Conservation (phyloP, 2,329 filamentous ascomycete species). For the Diaporthe caulivora region DNA sequence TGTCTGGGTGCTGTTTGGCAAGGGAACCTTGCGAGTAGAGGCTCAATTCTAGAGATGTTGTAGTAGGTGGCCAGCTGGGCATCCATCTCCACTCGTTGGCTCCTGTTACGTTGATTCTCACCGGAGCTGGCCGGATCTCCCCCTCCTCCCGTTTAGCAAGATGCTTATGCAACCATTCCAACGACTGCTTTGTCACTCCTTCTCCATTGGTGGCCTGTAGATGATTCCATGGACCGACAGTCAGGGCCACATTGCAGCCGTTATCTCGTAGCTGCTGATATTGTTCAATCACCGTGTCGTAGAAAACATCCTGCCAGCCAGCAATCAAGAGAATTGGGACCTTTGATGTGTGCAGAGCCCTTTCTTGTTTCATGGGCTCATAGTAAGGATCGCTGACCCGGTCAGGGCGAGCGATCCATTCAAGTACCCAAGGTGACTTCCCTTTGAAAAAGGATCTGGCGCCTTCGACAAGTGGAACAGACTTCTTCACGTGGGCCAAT, state of each 20-base stretch:
- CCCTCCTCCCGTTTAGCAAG: conserved; percentile 13
- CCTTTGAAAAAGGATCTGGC: conserved; percentile 12
- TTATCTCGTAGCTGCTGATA: conserved; percentile 22
- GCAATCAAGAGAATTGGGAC: conserved; percentile 26
- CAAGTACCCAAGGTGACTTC: conserved; percentile 29
- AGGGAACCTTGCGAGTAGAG: conserved; percentile 25
- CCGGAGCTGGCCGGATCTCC: conserved; percentile 13
- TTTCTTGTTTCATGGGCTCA: conserved; percentile 30
- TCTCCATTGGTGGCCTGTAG: neutral
- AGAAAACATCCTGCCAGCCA: conserved; percentile 39
- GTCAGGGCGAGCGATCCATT: conserved; percentile 23
- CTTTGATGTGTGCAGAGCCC: conserved; percentile 1
- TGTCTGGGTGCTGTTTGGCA: neutral
- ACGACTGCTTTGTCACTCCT: conserved; percentile 17
- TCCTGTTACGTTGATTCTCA: conserved; percentile 32
- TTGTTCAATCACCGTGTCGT: neutral
- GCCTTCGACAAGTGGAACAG: conserved; percentile 31
- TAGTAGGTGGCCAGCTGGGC: conserved; percentile 38
- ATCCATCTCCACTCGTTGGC: conserved; percentile 36
- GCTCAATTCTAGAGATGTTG: conserved; percentile 26
- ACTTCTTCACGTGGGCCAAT: conserved; percentile 4
- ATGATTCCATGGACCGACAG: conserved; percentile 36
- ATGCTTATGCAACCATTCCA: conserved; percentile 36
- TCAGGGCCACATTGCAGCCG: conserved; percentile 31
- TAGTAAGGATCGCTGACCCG: conserved; percentile 12